Evolutionary conservation across 768 basidiomycete species (phyloP).

Genomic region (Agaricus subrufescens): DNA sequence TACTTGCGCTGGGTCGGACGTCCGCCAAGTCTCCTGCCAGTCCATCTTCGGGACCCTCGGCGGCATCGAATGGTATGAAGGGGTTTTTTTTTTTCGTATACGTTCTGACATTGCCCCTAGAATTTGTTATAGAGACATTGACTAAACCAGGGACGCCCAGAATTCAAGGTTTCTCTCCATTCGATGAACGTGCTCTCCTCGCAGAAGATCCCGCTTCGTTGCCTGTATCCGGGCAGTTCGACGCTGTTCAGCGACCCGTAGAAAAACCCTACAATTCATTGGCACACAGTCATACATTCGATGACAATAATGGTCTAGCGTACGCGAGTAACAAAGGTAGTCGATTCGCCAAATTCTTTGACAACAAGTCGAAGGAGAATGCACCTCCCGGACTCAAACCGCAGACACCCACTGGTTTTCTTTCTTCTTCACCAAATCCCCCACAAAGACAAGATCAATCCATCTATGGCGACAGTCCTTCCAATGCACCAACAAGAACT

Average conservation of each 20-base stretch:
- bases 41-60: neutral
- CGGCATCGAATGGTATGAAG: constrained; percentile 1
- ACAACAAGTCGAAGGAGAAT: constrained; percentile 57
- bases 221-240: constrained; percentile 11
- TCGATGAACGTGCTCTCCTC: constrained; percentile 42
- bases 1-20: constrained; percentile 41
- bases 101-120: neutral
- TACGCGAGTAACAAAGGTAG: constrained; percentile 65
- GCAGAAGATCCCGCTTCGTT: constrained; percentile 10
- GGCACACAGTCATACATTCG: neutral
- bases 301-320: constrained; percentile 17
- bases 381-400: constrained; percentile 29
- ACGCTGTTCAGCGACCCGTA: neutral
- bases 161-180: constrained; percentile 44
- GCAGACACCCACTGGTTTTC: constrained; percentile 30
- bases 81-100: too few relatives aligned
- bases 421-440: constrained; percentile 42
- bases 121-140: neutral
- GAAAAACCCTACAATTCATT: constrained; percentile 1
- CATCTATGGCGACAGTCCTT: constrained; percentile 22
- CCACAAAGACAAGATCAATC: constrained; percentile 43
- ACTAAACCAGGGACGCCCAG: constrained; percentile 6
- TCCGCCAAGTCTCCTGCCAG: constrained; percentile 23
- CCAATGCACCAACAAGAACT: constrained; percentile 41
- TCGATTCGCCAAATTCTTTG: constrained; percentile 85